Conservation (phyloP, 441 rosid genomes). For the Bocquillonia castaneifolia region DNA sequence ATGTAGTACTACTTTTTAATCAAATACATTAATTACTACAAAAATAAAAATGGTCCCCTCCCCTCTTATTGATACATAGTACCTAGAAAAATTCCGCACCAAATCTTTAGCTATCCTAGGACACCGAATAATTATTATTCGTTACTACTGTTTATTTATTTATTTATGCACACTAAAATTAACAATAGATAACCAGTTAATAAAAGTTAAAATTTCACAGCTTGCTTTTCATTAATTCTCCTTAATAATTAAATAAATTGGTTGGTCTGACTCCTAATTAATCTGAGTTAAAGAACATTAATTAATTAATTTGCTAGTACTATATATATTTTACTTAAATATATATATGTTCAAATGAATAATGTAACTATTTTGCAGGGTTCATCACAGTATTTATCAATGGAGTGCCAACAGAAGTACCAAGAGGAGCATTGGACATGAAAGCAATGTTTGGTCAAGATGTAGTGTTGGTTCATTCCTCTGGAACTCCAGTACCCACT, state of each 20-base stretch:
- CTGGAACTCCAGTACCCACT: conserved; percentile 67
- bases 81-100: conserved; percentile 24
- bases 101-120: conserved; percentile 6
- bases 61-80: background rate
- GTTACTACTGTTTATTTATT: background rate
- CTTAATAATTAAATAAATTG: too few relatives aligned
- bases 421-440: conserved; percentile 72
- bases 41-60: conserved; percentile 27
- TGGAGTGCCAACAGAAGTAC: conserved; percentile 74
- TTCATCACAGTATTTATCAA: conserved; percentile 73
- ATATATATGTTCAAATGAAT: background rate
- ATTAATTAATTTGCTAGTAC: too few relatives aligned
- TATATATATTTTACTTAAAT: too few relatives aligned
- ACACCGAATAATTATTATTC: conserved; percentile 7
- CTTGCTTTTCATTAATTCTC: background rate
- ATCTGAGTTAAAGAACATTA: too few relatives aligned
- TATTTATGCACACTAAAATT: too few relatives aligned
- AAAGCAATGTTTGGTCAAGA: conserved; percentile 73
- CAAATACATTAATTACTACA: background rate
- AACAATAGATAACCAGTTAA: background rate
- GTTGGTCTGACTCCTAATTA: background rate
- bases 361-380: conserved; percentile 49
- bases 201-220: conserved; percentile 7
- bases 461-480: conserved; percentile 61
- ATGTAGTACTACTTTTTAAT: conserved; percentile 17